These are phyloP conservation scores for Mortierella sp. DNA, from an alignment of 371 early-diverging fungal species.

Conservation along the genomic window DNA sequence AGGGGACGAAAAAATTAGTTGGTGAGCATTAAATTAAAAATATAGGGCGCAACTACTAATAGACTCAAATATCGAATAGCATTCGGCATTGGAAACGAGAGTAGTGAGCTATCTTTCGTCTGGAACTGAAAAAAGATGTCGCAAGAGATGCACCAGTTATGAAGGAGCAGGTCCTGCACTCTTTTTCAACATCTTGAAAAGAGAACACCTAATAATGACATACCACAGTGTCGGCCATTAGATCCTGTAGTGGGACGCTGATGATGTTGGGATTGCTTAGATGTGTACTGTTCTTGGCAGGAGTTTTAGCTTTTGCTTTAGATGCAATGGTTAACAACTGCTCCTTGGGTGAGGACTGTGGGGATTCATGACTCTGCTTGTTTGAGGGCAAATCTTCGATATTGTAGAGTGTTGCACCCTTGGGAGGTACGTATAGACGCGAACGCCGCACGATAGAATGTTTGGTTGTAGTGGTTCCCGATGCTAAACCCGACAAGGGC, in stretches of 20 bases:
- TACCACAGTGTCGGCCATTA: conserved; percentile 52
- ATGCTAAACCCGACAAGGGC: conserved; percentile 7
- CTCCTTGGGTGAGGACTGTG: background rate
- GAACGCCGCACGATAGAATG: conserved; percentile 24
- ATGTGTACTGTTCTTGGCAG: conserved; percentile 1
- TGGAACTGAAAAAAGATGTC: background rate
- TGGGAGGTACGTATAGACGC: conserved; percentile 33
- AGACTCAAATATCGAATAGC: background rate
- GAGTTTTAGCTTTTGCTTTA: conserved; percentile 28
- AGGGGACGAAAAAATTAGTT: conserved; percentile 3
- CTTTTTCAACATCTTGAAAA: too few relatives aligned
- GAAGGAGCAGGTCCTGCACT: background rate
- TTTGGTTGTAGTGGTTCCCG: background rate
- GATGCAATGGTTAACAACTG: conserved; percentile 11
- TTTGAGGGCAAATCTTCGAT: background rate
- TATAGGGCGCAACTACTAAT: background rate
- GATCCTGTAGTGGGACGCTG: conserved; percentile 45
- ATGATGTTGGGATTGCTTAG: conserved; percentile 32
- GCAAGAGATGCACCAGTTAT: background rate
- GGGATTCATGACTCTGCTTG: background rate
- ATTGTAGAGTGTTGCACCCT: conserved; percentile 32
- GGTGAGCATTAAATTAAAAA: conserved; percentile 20
- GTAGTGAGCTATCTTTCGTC: background rate
- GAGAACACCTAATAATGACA: background rate
- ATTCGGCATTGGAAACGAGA: background rate